Base-by-base conservation (phyloP, 2,329 filamentous ascomycete species). In the Parafenestella ontariensis region DNA sequence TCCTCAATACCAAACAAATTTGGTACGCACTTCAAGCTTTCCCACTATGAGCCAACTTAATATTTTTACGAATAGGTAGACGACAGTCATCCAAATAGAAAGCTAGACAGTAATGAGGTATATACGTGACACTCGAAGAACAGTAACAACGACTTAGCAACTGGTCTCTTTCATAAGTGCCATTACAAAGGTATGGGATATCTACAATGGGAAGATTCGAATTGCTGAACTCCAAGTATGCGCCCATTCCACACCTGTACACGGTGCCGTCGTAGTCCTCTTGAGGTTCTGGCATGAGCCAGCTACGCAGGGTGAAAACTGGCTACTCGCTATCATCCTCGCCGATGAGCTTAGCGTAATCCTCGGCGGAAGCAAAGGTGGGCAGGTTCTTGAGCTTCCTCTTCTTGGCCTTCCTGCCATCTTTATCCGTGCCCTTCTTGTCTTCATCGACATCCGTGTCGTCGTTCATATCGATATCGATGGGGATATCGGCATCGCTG, bases 311-410 rank as follows among this genome's bases (percentile, higher is more conserved):
- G 39, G 49, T 34, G 28, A 47, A 42, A 50, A 42, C 29, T 11
- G 13, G 20, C 41, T 66, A 71, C 59, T 69, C 68, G 61, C 66
- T 70, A 51, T 70, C 67, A 52, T 95, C 91, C 60, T 86, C 84
- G 3, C 83, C 90, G 73, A 96, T 77, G 78, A 96, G 83, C 67
- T 89, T 90, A 15, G 92, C 94, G 76, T 98, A 99, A 74, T 98
- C 95, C 49, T 98, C 95, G 28, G 85, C 89, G 28, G 91, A 96
- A 18, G 96, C 95, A 80, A 99, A 99, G 31, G 87, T 96, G 6
- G 95, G 95, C 65, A 99, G 81, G 61, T 87, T 87, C 84, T 92
- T 96, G 76, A 98, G 82, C 80, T 91, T 91, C 83, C 89, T 92
- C 79, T 85, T 88, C 79, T 90, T 91, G 73, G 86, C 83, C 65